Conservation (phyloP, 768 basidiomycete genomes). For the Gautieria morchelliformis region DNA sequence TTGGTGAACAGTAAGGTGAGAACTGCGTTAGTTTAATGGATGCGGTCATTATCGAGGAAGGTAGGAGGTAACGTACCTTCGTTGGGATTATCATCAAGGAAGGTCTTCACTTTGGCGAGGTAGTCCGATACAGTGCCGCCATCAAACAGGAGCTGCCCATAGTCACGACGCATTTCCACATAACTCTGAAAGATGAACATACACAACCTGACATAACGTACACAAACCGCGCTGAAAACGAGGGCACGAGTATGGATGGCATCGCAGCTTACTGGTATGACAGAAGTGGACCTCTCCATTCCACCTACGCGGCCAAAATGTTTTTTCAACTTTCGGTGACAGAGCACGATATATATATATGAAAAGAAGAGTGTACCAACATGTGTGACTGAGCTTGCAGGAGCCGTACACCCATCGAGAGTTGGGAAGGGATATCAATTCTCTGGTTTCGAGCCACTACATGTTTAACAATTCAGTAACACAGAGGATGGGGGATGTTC, state of each 20-base stretch:
- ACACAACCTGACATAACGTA: conserved; percentile 15
- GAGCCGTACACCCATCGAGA: conserved; percentile 43
- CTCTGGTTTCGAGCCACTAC: neutral
- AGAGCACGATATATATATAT: neutral
- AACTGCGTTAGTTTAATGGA: conserved; percentile 20
- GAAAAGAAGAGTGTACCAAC: conserved; percentile 6
- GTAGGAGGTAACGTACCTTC: conserved; percentile 22
- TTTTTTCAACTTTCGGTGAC: neutral
- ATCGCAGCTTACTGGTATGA: conserved; percentile 26
- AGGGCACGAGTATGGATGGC: conserved; percentile 8
- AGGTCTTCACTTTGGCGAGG: conserved; percentile 43
- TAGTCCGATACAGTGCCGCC: conserved; percentile 39
- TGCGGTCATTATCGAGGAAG: neutral
- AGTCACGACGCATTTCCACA: neutral
- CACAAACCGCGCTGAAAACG: neutral
- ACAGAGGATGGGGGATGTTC: conserved; percentile 28
- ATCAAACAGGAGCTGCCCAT: conserved; percentile 33
- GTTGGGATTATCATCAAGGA: conserved; percentile 50
- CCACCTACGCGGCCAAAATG: neutral
- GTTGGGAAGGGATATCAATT: conserved; percentile 32
- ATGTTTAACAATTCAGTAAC: neutral
- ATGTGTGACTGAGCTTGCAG: conserved; percentile 42
- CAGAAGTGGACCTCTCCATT: conserved; percentile 27
- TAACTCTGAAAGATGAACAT: conserved; percentile 7
- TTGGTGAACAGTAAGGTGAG: conserved; percentile 61